Base-by-base conservation (phyloP, 2,329 filamentous ascomycete species). In the Blastomyces percursus region DNA sequence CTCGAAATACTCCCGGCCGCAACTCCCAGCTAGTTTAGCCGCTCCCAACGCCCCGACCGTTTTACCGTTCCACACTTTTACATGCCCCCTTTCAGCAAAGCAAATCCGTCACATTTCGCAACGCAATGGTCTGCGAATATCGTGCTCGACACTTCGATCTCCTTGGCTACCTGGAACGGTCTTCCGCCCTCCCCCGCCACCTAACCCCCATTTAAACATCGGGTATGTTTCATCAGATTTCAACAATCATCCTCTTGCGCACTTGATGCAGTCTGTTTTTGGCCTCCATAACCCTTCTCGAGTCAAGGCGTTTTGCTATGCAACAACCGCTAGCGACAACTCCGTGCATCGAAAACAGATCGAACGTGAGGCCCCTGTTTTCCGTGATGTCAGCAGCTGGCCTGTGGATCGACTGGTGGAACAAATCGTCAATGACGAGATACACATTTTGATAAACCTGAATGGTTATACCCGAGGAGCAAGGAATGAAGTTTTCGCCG, bases 181-280 rank as follows among this genome's bases (percentile, higher is more conserved):
- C 0, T 96, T 90, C 69, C 84, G 85, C n/a, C 94, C 94, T 2
- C 94, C 94, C 0, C 75, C 84, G 2, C 92, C 94, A 1, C 94
- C 94, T 1, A 82, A 80, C 52, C 91, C 92, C 0, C 85, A 88
- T 67, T 81, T 99, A n/a, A 93, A 91, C 67, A 86, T 99, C 64
- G 94, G 94, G 56, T 99, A 99, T 73, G 86, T 99, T 46, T 97
- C 94, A 3, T 97, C 94, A 0, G 94, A 99, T 75, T 99, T 99
- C 77, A 99, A 99, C 72, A 99, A 99, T 69, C 94, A 99, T 72
- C 94, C 94, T 3, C 79, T 99, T 42, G 94, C 94, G 30, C 94
- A 99, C 77, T 75, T 99, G 62, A 99, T 99, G 94, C 94, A 99
- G 77, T 97, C 94, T 0, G 92, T 97, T 6, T 99, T 99, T 75